Conservation (phyloP, 768 basidiomycete species). For the Rhizopogon vulgaris region DNA sequence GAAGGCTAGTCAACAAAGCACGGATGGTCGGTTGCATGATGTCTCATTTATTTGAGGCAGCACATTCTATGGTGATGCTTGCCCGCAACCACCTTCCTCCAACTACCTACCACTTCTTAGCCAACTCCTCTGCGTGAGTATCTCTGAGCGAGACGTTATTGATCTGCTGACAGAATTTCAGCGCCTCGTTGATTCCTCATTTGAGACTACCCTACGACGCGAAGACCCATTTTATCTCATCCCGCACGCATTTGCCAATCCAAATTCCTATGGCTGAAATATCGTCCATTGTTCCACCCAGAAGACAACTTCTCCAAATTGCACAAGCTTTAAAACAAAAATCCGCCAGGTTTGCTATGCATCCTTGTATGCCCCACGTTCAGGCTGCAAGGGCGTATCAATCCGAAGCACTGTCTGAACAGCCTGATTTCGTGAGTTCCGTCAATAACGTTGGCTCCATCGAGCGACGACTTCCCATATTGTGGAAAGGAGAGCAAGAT, state of each 20-base stretch:
- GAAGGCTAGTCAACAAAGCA: conserved; percentile 6
- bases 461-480: not conserved
- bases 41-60: conserved; percentile 16
- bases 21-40: conserved; percentile 9
- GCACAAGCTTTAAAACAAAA: not conserved
- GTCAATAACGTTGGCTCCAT: not conserved
- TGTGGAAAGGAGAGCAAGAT: not conserved
- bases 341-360: not conserved
- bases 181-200: not conserved
- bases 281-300: not conserved
- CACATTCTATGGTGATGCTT: conserved; percentile 15
- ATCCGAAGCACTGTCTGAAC: not conserved
- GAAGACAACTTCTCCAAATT: not conserved
- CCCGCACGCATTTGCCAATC: not conserved
- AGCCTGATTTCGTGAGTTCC: not conserved
- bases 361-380: not conserved
- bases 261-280: not conserved
- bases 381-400: conserved; percentile 1
- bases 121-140: not conserved
- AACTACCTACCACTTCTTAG: not conserved
- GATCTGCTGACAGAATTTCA: not conserved
- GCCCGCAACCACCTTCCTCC: not conserved
- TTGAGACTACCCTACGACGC: not conserved
- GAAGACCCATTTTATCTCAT: not conserved
- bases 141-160: not conserved